These are phyloP conservation scores for Cladosporium sp. DNA, from an alignment of 2,329 filamentous ascomycete genomes.

Conservation along the genomic window DNA sequence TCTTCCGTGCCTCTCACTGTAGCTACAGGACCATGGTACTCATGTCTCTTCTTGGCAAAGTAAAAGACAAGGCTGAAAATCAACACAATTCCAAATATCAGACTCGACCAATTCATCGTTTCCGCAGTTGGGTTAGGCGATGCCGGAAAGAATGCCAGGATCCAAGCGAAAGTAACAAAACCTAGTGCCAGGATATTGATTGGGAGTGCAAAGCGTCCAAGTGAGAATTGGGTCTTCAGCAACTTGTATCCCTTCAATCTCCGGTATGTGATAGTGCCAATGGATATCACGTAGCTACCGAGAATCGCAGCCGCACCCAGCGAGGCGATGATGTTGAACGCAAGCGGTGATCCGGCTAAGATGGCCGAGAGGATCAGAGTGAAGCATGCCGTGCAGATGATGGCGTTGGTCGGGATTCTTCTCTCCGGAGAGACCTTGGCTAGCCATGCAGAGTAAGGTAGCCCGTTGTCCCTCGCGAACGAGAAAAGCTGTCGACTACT, in stretches of 20 bases:
- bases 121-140: constrained; percentile 30
- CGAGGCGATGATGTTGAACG: constrained; percentile 45
- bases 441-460: constrained; percentile 40
- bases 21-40: constrained; percentile 10
- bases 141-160: constrained; percentile 26
- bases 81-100: constrained; percentile 28
- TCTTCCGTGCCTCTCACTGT: not conserved
- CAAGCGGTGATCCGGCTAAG: constrained; percentile 44
- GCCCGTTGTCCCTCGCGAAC: constrained; percentile 39
- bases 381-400: constrained; percentile 26
- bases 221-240: constrained; percentile 34
- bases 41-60: constrained; percentile 1
- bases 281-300: constrained; percentile 38
- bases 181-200: constrained; percentile 24
- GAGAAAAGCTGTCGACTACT: constrained; percentile 47
- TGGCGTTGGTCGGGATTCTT: constrained; percentile 35
- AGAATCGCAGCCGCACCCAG: constrained; percentile 39
- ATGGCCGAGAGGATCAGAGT: constrained; percentile 35
- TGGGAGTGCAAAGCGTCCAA: constrained; percentile 35
- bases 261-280: constrained; percentile 38
- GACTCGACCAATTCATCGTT: constrained; percentile 29
- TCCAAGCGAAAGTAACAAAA: constrained; percentile 25
- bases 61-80: not conserved
- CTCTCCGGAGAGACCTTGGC: constrained; percentile 29
- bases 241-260: constrained; percentile 34